A percentile compares a stretch with the other conserved stretches of the same genome.
Evolutionary conservation across 208 protist species (phyloP).

Genomic region (Dictyostelium gargantuum): DNA sequence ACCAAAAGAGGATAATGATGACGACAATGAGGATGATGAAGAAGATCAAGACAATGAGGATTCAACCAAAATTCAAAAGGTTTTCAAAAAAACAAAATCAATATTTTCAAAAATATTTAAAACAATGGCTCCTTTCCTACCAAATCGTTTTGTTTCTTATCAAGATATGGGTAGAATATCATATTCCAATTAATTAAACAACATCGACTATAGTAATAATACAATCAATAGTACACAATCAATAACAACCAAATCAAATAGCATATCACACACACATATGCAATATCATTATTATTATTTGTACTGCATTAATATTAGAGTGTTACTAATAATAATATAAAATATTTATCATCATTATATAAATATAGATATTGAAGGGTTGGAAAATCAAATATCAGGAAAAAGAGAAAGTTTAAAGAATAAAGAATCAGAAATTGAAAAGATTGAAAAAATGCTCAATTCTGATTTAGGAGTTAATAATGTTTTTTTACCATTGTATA

Average conservation of each 20-base stretch:
- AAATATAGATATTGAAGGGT: neutral
- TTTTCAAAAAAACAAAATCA: neutral
- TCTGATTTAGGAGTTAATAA: slow-evolving; percentile 60
- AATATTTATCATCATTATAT: neutral
- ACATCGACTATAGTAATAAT: too few species aligned
- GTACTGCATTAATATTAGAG: too few species aligned
- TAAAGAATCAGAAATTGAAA: slow-evolving; percentile 27
- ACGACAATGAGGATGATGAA: neutral
- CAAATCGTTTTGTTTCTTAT: neutral
- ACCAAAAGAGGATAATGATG: neutral
- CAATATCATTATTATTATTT: too few species aligned
- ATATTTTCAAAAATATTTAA: neutral
- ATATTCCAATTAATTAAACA: neutral
- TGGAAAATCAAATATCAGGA: neutral
- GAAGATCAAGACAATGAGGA: neutral
- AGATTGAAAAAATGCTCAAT: slow-evolving; percentile 33
- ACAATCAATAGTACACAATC: neutral
- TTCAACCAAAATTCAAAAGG: neutral
- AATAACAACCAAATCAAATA: neutral
- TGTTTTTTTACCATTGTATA: slow-evolving; percentile 40
- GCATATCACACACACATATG: too few species aligned
- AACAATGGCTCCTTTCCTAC: neutral
- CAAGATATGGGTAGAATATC: slow-evolving; percentile 3
- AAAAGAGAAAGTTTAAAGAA: neutral
- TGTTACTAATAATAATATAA: neutral